phyloP scores from a whole-genome alignment of 345 rosid genomes.

The Mallotus nudiflorus region DNA sequence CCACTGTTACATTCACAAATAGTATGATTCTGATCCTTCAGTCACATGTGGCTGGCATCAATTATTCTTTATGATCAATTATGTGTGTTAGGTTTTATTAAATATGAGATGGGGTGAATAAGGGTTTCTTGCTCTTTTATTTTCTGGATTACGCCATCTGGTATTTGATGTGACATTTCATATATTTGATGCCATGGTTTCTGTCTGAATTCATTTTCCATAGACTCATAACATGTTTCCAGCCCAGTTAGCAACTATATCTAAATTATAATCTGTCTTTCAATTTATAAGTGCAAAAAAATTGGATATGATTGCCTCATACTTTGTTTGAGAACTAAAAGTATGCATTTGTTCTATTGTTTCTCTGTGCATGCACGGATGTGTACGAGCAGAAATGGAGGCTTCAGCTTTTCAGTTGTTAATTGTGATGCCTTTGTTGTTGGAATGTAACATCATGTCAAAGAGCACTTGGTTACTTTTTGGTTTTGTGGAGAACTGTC shows the following conservation, averaged over 20 bases:
- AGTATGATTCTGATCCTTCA: not conserved
- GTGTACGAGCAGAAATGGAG: not conserved
- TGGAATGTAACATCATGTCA: not conserved
- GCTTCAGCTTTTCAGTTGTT: not conserved
- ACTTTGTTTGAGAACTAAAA: too few species aligned
- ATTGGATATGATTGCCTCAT: too few species aligned
- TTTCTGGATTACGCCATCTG: not conserved
- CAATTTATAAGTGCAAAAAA: too few species aligned
- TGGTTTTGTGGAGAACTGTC: not conserved
- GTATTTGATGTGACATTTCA: not conserved
- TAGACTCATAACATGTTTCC: not conserved
- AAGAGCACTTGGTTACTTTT: not conserved
- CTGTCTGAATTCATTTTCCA: not conserved
- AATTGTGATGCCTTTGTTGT: not conserved
- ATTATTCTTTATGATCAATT: too few species aligned
- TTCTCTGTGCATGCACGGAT: constrained; percentile 2
- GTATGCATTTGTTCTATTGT: not conserved
- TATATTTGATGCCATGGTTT: not conserved
- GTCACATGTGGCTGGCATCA: not conserved
- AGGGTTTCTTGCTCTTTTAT: not conserved
- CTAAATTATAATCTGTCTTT: too few species aligned
- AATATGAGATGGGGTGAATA: not conserved
- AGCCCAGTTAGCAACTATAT: not conserved
- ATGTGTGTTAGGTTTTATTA: not conserved
- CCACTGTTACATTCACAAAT: not conserved